Evolutionary conservation across 768 basidiomycete genomes (phyloP).

Genomic region (Tremella yokohamensis): DNA sequence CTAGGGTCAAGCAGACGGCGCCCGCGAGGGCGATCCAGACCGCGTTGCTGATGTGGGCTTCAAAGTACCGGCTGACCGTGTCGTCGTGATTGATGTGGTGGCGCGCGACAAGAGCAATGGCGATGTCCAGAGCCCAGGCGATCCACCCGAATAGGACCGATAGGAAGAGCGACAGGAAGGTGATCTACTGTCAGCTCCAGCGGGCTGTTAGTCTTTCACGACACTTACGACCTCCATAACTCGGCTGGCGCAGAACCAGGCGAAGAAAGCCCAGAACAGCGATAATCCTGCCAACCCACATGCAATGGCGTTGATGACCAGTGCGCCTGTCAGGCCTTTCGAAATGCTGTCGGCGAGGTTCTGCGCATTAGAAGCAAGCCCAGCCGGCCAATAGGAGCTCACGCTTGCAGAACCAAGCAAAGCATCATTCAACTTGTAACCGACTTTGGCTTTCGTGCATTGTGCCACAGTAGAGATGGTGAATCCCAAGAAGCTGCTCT

Average conservation of each 20-base stretch:
- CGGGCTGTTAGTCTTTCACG: background rate
- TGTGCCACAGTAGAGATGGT: slow-evolving; percentile 51
- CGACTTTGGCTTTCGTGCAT: slow-evolving; percentile 66
- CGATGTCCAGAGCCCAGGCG: slow-evolving; percentile 35
- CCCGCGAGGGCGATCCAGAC: slow-evolving; percentile 39
- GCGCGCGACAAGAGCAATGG: slow-evolving; percentile 30
- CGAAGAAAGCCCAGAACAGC: slow-evolving; percentile 39
- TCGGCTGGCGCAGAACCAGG: slow-evolving; percentile 36
- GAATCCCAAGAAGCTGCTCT: slow-evolving; percentile 54
- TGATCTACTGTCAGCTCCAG: slow-evolving; percentile 16
- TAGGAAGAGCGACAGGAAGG: slow-evolving; percentile 34
- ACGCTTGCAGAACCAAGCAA: slow-evolving; percentile 56
- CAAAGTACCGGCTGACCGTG: slow-evolving; percentile 17
- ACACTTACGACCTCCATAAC: slow-evolving; percentile 33
- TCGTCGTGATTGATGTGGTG: slow-evolving; percentile 21
- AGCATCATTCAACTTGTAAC: slow-evolving; percentile 63
- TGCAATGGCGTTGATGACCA: slow-evolving; percentile 40
- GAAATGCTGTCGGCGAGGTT: slow-evolving; percentile 11
- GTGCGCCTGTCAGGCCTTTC: slow-evolving; percentile 26
- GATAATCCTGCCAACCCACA: slow-evolving; percentile 36
- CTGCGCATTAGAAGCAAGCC: background rate
- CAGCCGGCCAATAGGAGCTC: background rate
- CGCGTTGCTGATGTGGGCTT: slow-evolving; percentile 32
- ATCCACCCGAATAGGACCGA: slow-evolving; percentile 27
- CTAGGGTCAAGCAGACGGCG: slow-evolving; percentile 31